phyloP scores from a whole-genome alignment of 202 grass and related monocot species.

The Eragrostis tef region DNA sequence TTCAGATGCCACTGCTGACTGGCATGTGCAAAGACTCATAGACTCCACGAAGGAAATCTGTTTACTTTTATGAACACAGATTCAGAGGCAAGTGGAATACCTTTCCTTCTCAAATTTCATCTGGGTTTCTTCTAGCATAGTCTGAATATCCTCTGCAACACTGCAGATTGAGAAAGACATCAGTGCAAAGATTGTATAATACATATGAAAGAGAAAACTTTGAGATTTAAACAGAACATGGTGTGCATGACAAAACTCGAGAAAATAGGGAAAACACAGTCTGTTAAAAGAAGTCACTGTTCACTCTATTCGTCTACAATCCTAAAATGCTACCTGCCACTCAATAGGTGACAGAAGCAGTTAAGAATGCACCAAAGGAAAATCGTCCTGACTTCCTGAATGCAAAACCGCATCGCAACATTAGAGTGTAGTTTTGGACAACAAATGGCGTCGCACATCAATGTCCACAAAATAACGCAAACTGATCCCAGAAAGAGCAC shows the following conservation, averaged over 20 bases:
- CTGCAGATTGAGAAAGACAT: constrained; percentile 48
- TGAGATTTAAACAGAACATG: background rate
- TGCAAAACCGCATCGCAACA: background rate
- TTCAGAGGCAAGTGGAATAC: constrained; percentile 46
- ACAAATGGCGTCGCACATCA: background rate
- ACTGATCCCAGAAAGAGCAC: too few relatives aligned
- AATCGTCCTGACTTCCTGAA: background rate
- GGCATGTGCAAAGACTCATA: background rate
- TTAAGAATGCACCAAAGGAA: background rate
- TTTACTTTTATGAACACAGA: background rate
- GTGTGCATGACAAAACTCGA: background rate
- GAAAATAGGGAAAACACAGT: background rate
- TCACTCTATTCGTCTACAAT: background rate
- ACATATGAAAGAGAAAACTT: background rate
- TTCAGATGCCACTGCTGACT: background rate
- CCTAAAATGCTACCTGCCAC: background rate
- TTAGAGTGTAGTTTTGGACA: background rate
- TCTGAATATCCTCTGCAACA: constrained; percentile 66
- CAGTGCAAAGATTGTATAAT: background rate
- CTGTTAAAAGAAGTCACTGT: background rate
- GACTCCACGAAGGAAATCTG: background rate
- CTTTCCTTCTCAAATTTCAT: constrained; percentile 79
- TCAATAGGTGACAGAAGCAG: background rate
- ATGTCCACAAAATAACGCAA: background rate
- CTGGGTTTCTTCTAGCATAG: constrained; percentile 73